A percentile compares a stretch with the other conserved stretches of the same genome.
phyloP scores from a whole-genome alignment of 2,329 filamentous ascomycete species.

The Aschersonia sp. region DNA sequence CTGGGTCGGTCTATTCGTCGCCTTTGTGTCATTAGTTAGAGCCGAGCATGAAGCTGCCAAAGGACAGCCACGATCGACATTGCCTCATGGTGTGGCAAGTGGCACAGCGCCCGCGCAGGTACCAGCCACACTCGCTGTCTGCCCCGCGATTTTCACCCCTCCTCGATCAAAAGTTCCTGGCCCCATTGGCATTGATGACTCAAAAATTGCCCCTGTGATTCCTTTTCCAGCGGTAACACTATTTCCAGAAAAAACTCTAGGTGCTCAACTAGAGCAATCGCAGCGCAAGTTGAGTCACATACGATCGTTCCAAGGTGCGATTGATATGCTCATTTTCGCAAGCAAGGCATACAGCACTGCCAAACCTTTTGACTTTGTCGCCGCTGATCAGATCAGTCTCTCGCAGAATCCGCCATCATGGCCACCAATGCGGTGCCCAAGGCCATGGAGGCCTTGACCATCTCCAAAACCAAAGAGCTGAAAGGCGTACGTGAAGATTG shows the following conservation, averaged over 20 bases:
- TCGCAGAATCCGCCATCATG: conserved; percentile 20
- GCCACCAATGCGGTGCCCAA: conserved; percentile 26
- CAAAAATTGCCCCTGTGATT: too few relatives aligned
- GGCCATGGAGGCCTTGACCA: conserved; percentile 34
- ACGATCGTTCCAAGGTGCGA: background rate
- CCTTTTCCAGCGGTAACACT: too few relatives aligned
- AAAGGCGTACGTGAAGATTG: conserved; percentile 31
- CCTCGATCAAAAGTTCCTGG: conserved; percentile 4
- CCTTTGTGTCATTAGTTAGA: too few relatives aligned
- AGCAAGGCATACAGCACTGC: background rate
- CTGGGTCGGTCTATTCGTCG: too few relatives aligned
- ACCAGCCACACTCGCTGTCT: conserved; percentile 3
- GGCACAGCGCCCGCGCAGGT: too few relatives aligned
- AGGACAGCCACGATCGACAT: background rate
- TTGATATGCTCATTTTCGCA: conserved; percentile 2
- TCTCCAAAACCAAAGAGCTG: conserved; percentile 47
- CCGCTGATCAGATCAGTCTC: background rate
- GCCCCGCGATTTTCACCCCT: conserved; percentile 24
- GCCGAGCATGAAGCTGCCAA: background rate
- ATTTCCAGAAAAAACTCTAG: too few relatives aligned
- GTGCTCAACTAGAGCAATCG: too few relatives aligned
- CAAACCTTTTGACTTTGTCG: background rate
- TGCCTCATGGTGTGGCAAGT: background rate
- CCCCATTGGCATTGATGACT: background rate
- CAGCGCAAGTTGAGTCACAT: too few relatives aligned